Conservation (phyloP, 805 yeast genomes). For the Suhomyces canberraensis region DNA sequence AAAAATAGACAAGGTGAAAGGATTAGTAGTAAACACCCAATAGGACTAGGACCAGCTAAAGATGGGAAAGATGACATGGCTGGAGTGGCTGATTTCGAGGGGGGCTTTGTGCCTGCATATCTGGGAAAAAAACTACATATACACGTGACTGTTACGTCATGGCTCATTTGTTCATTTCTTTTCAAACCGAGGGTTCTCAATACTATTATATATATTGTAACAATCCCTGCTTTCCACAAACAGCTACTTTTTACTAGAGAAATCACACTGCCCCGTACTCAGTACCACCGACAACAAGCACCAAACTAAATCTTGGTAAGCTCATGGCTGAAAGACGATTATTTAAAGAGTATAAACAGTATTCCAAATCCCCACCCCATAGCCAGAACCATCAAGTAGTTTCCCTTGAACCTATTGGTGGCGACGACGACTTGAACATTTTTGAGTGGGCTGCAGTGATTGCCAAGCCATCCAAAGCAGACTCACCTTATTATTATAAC, state of each 20-base stretch:
- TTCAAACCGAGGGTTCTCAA: not conserved
- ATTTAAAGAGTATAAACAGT: slow-evolving; percentile 36
- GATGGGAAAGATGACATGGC: no score
- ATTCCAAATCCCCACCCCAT: slow-evolving; percentile 25
- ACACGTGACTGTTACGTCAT: not conserved
- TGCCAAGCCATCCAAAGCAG: slow-evolving; percentile 43
- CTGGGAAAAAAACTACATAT: no score
- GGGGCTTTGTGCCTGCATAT: no score
- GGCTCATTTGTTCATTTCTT: not conserved
- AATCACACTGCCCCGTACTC: not conserved
- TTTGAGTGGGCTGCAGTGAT: slow-evolving; percentile 51
- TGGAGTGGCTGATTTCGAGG: no score
- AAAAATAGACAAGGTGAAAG: no score
- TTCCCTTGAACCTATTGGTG: slow-evolving; percentile 42
- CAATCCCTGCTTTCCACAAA: not conserved
- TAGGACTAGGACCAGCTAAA: no score
- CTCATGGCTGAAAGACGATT: slow-evolving; percentile 41
- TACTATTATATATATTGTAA: not conserved
- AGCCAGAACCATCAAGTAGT: slow-evolving; percentile 36
- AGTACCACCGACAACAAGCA: not conserved
- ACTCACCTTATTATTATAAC: slow-evolving; percentile 49
- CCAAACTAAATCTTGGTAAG: not conserved
- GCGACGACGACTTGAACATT: slow-evolving; percentile 30
- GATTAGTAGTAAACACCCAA: no score
- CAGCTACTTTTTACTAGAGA: not conserved